Base-by-base conservation (phyloP, 495 filamentous ascomycete species). In the Xylaria palmicola region DNA sequence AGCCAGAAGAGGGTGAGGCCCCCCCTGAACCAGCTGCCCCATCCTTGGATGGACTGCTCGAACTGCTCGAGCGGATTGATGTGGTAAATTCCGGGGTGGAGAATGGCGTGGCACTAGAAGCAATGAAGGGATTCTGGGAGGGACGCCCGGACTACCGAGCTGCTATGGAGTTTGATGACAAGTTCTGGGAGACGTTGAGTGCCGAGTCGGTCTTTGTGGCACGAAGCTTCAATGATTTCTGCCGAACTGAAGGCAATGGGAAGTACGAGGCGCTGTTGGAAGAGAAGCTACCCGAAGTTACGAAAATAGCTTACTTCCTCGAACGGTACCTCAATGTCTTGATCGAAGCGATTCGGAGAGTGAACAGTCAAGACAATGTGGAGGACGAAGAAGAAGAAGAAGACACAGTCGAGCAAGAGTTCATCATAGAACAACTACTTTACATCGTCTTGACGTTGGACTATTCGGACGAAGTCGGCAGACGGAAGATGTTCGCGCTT, bases 61-160 rank as follows among this genome's bases (percentile, higher is more conserved):
- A 98, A 71, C 82, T 99, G 0, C 79, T 99, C 26, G 94, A 99
- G 74, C 88, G 94, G 59, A 92, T 99, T 60, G 93, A 98, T 68
- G 83, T 97, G 10, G 83, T 93, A 60, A 94, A 93, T 67, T 92
- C 94, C 10, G 92, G 93, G 17, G 83, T 88, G 24, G 93, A 97
- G 69, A 89, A 87, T 63, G 94, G 94, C 4, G 90, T 97, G 39
- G 92, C 90, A 1, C 82, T 92, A 20, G 90, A 96, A 65, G 94
- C 95, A 3, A 93, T 99, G 90, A 87, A 84, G 60, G 88, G 90
- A 49, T 98, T 99, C 78, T 99, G 94, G 94, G 88, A 92, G 66
- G 91, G 92, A 30, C 86, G 94, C 24, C 88, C 90, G 2, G 94
- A 99, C 69, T 97, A 98, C 69, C 79, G 90, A 4, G 90, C 94